phyloP scores from a whole-genome alignment of 2,329 filamentous ascomycete genomes.

The Aureobasidium sp. region DNA sequence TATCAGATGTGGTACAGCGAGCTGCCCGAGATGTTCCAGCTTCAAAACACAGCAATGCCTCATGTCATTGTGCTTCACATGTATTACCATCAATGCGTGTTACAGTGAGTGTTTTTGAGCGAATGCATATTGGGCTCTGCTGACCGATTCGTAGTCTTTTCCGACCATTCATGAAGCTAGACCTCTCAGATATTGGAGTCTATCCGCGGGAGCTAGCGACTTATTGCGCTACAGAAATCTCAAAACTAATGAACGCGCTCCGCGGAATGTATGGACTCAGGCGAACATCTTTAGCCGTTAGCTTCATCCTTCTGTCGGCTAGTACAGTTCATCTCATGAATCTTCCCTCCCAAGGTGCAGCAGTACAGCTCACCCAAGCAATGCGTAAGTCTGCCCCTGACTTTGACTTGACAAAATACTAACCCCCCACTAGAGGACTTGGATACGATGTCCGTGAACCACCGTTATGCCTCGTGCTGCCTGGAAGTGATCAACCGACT shows the following conservation, averaged over 20 bases:
- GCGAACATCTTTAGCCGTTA: constrained; percentile 31
- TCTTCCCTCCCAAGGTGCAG: constrained; percentile 30
- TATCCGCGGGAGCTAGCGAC: constrained; percentile 58
- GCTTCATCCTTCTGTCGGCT: constrained; percentile 34
- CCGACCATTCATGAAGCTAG: constrained; percentile 61
- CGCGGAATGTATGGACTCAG: constrained; percentile 38
- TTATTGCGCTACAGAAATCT: constrained; percentile 38
- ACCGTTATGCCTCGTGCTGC: constrained; percentile 35
- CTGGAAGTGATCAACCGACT: constrained; percentile 36
- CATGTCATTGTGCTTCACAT: constrained; percentile 57
- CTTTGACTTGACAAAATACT: neutral
- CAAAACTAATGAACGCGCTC: constrained; percentile 34
- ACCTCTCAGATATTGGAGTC: constrained; percentile 49
- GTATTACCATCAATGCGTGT: constrained; percentile 28
- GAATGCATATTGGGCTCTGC: constrained; percentile 29
- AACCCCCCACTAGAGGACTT: constrained; percentile 25
- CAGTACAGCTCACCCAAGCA: constrained; percentile 33
- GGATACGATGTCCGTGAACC: constrained; percentile 35
- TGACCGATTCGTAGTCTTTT: constrained; percentile 52
- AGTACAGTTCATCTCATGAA: constrained; percentile 39
- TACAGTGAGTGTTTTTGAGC: constrained; percentile 66
- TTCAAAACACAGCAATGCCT: constrained; percentile 63
- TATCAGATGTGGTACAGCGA: constrained; percentile 65
- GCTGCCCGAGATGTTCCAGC: constrained; percentile 54
- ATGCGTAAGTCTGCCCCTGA: constrained; percentile 20